phyloP scores from a whole-genome alignment of 2,329 filamentous ascomycete species.

The Lojkania enalia region DNA sequence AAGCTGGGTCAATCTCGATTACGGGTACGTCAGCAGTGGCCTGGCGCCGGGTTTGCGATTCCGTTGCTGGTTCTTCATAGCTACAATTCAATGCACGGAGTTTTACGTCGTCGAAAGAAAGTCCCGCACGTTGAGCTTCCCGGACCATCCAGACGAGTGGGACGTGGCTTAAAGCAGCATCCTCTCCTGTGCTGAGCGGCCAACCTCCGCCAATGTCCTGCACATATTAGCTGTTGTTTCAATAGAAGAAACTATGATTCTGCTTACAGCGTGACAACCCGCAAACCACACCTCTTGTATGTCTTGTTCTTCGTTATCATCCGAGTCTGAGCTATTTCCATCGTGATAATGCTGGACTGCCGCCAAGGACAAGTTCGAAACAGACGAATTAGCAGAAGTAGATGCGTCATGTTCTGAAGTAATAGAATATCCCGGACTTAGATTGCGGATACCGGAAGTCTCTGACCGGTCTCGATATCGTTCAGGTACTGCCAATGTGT shows the following conservation, averaged over 20 bases:
- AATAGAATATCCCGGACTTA: conserved; percentile 33
- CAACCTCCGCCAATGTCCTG: conserved; percentile 76
- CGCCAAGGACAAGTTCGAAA: conserved; percentile 35
- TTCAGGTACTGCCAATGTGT: conserved; percentile 34
- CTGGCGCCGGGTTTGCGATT: conserved; percentile 3
- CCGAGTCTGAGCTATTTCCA: conserved; percentile 28
- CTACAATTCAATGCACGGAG: conserved; percentile 68
- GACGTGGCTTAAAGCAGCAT: conserved; percentile 64
- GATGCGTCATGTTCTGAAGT: conserved; percentile 12
- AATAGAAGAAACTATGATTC: background rate
- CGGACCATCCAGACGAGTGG: conserved; percentile 73
- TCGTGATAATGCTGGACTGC: conserved; percentile 24
- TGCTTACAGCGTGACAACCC: conserved; percentile 66
- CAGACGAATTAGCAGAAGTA: conserved; percentile 29
- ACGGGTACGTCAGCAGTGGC: conserved; percentile 24
- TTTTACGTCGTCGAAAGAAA: conserved; percentile 71
- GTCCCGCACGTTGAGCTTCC: conserved; percentile 65
- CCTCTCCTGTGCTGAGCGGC: conserved; percentile 60
- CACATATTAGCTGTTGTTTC: background rate
- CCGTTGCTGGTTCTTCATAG: conserved; percentile 44
- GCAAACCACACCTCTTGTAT: conserved; percentile 82
- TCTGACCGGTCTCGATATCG: conserved; percentile 39
- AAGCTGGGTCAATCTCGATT: conserved; percentile 39
- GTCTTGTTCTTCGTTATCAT: conserved; percentile 63
- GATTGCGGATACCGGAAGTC: conserved; percentile 35